Conservation (phyloP, 2,329 filamentous ascomycete species). For the Aotearoamyces nothofagi region DNA sequence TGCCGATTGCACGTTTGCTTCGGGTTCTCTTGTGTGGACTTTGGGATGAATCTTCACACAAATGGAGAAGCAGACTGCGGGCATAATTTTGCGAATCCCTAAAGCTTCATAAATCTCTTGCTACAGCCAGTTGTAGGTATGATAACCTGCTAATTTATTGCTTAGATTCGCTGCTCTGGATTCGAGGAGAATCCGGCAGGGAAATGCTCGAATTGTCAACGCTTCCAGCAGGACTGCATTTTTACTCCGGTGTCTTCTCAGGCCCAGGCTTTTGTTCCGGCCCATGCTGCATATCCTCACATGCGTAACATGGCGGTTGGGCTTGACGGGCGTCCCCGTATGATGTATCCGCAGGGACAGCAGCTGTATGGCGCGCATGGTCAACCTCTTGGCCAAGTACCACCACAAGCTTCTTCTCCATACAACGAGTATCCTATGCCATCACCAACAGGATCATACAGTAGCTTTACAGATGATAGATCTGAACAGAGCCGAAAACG, state of each 20-base stretch:
- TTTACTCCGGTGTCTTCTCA: slow-evolving; percentile 64
- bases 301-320: slow-evolving; percentile 26
- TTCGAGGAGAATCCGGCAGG: slow-evolving; percentile 60
- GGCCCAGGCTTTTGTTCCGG: slow-evolving; percentile 60
- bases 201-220: slow-evolving; percentile 56
- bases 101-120: no score
- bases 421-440: slow-evolving; percentile 19
- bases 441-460: slow-evolving; percentile 18
- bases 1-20: no score
- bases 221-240: slow-evolving; percentile 64
- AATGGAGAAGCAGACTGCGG: no score
- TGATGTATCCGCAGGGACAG: slow-evolving; percentile 14
- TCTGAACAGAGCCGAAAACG: slow-evolving; percentile 15
- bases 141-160: slow-evolving; percentile 1
- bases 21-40: no score
- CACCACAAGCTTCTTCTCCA: slow-evolving; percentile 11
- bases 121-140: no score
- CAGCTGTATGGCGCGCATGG: slow-evolving; percentile 24
- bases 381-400: slow-evolving; percentile 19
- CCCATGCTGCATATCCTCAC: slow-evolving; percentile 48
- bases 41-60: no score
- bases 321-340: slow-evolving; percentile 17
- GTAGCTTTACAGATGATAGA: slow-evolving; percentile 9
- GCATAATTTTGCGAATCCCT: no score
- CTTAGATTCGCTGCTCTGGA: slow-evolving; percentile 59